Evolutionary conservation across 2,329 filamentous ascomycete species (phyloP).

Genomic region (Pochonia chlamydosporia): DNA sequence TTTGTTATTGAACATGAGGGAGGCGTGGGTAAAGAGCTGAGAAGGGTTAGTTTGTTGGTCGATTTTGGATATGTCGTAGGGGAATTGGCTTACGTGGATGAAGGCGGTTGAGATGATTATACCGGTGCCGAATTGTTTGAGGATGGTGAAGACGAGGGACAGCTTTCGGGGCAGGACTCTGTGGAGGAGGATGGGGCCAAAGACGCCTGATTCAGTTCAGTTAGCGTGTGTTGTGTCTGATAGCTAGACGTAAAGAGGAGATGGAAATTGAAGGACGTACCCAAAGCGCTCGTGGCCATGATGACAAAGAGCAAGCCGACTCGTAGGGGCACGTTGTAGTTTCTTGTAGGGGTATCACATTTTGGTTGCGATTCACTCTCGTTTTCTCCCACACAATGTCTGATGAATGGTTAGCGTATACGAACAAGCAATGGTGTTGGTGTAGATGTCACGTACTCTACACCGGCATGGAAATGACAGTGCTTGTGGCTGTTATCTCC

Average conservation of each 20-base stretch:
- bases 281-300: slow-evolving; percentile 60
- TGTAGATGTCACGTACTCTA: slow-evolving; percentile 50
- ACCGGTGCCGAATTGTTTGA: slow-evolving; percentile 71
- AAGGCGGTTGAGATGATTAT: slow-evolving; percentile 69
- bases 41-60: slow-evolving; percentile 2
- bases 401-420: slow-evolving; percentile 16
- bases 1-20: slow-evolving; percentile 65
- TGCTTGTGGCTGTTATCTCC: slow-evolving; percentile 6
- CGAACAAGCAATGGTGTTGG: background rate
- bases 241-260: background rate
- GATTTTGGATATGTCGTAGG: background rate
- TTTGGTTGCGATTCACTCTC: slow-evolving; percentile 29
- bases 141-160: slow-evolving; percentile 48
- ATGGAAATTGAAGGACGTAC: slow-evolving; percentile 23
- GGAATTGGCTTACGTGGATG: slow-evolving; percentile 46
- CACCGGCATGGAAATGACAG: slow-evolving; percentile 65
- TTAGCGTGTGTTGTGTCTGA: background rate
- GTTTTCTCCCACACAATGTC: slow-evolving; percentile 51
- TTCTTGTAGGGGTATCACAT: slow-evolving; percentile 40
- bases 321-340: slow-evolving; percentile 64
- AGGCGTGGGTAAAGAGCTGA: slow-evolving; percentile 68
- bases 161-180: slow-evolving; percentile 48
- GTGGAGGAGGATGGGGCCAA: slow-evolving; percentile 58
- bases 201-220: slow-evolving; percentile 46
- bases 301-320: slow-evolving; percentile 70